A percentile compares a stretch with the other conserved stretches of the same genome.
phyloP scores from a whole-genome alignment of 1,139 yeast species.

The Kazachstania sp. region DNA sequence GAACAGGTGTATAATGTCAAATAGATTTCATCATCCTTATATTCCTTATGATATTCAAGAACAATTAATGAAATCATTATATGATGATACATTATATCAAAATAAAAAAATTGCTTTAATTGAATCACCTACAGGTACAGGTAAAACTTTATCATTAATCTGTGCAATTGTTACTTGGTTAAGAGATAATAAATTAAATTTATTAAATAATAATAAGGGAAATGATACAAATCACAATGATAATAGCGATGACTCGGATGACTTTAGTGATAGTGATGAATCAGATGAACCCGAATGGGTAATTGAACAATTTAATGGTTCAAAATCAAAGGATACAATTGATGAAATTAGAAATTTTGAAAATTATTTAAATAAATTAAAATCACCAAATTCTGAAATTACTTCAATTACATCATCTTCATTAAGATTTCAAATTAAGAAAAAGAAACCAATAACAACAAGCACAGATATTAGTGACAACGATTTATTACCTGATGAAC shows the following conservation, averaged over 20 bases:
- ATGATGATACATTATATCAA: conserved; percentile 46
- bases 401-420: not conserved
- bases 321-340: conserved; percentile 29
- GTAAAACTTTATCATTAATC: conserved; percentile 79
- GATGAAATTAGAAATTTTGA: conserved; percentile 35
- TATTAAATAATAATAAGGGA: conserved; percentile 6
- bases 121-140: conserved; percentile 95
- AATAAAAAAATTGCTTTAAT: conserved; percentile 67
- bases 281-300: conserved; percentile 62
- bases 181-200: conserved; percentile 44
- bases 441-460: conserved; percentile 6
- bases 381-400: not conserved
- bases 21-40: conserved; percentile 62
- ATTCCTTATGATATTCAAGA: conserved; percentile 71
- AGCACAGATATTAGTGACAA: conserved; percentile 15
- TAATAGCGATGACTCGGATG: conserved; percentile 21
- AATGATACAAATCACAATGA: not conserved
- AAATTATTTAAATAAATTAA: conserved; percentile 7
- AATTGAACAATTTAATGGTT: conserved; percentile 36
- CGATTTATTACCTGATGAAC: conserved; percentile 16
- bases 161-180: conserved; percentile 87
- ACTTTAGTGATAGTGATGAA: conserved; percentile 7
- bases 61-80: conserved; percentile 67
- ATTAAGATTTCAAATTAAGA: not conserved
- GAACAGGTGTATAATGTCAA: not conserved